phyloP scores from a whole-genome alignment of 345 rosid species.

The Linum trigynum region DNA sequence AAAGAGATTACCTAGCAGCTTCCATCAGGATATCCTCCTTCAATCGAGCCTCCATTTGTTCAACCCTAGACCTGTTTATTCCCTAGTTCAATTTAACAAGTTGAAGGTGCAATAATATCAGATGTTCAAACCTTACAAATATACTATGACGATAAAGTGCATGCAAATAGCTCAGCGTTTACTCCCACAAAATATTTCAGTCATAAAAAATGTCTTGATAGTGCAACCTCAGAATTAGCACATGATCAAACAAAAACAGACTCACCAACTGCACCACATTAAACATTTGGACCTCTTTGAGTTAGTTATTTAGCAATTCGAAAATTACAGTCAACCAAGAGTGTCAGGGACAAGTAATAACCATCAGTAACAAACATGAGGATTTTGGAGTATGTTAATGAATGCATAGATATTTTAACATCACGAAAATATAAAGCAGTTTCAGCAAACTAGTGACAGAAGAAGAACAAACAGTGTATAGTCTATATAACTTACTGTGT shows the following conservation, averaged over 20 bases:
- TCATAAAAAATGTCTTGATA: background rate
- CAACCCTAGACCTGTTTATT: conserved; percentile 80
- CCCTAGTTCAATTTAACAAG: conserved; percentile 44
- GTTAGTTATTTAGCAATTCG: background rate
- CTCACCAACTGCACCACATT: background rate
- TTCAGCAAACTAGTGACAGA: background rate
- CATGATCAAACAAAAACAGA: background rate
- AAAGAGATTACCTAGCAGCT: conserved; percentile 59
- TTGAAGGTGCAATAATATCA: background rate
- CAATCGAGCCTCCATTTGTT: conserved; percentile 89
- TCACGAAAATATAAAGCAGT: background rate
- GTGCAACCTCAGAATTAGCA: conserved; percentile 1
- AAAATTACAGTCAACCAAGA: background rate
- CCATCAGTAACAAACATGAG: background rate
- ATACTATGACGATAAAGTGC: background rate
- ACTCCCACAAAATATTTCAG: background rate
- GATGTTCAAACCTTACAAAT: background rate
- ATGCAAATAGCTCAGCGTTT: background rate
- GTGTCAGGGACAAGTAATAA: background rate
- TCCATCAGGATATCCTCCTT: conserved; percentile 87
- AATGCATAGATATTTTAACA: background rate
- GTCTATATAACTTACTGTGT: conserved; percentile 48
- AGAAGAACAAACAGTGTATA: background rate
- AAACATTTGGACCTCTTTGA: background rate
- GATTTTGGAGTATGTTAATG: background rate